Percentiles rank a stretch among this genome's conserved stretches.
Evolutionary conservation across 768 basidiomycete genomes (phyloP).

Genomic region (Calvatia gigantea): DNA sequence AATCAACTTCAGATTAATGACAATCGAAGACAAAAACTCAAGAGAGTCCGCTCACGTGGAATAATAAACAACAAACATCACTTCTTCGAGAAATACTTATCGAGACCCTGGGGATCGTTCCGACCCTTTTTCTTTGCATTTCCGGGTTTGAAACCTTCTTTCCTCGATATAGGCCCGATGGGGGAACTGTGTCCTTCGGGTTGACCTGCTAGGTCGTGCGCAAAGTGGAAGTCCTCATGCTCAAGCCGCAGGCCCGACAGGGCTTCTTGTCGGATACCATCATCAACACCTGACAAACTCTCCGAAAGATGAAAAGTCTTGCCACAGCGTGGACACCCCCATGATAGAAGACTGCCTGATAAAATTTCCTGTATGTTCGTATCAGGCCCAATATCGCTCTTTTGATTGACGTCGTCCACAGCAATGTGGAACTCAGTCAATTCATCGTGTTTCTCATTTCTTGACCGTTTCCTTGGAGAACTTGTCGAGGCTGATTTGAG

Average conservation of each 20-base stretch:
- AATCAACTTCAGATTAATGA: not conserved
- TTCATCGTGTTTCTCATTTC: constrained; percentile 24
- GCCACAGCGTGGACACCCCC: constrained; percentile 57
- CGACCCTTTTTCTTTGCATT: constrained; percentile 25
- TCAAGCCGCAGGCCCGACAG: constrained; percentile 53
- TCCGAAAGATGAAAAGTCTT: constrained; percentile 37
- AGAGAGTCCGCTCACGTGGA: not conserved
- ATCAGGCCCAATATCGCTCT: not conserved
- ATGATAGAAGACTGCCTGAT: constrained; percentile 27
- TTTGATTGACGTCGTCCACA: not conserved
- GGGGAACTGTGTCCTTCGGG: constrained; percentile 19
- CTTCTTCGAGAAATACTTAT: constrained; percentile 36
- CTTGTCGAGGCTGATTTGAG: constrained; percentile 41
- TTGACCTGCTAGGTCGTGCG: constrained; percentile 64
- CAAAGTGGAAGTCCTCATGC: constrained; percentile 89
- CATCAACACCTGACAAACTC: constrained; percentile 17
- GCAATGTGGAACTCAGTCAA: not conserved
- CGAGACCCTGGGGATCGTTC: constrained; percentile 32
- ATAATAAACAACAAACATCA: constrained; percentile 15
- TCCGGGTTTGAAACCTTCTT: constrained; percentile 15
- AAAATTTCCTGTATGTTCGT: constrained; percentile 9
- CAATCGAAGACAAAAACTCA: not conserved
- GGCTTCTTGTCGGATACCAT: constrained; percentile 29
- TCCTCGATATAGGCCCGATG: constrained; percentile 13
- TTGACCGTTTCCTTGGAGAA: constrained; percentile 35